These are phyloP conservation scores for Fusarium camptoceras DNA, from an alignment of 2,329 filamentous ascomycete species.

Conservation along the genomic window DNA sequence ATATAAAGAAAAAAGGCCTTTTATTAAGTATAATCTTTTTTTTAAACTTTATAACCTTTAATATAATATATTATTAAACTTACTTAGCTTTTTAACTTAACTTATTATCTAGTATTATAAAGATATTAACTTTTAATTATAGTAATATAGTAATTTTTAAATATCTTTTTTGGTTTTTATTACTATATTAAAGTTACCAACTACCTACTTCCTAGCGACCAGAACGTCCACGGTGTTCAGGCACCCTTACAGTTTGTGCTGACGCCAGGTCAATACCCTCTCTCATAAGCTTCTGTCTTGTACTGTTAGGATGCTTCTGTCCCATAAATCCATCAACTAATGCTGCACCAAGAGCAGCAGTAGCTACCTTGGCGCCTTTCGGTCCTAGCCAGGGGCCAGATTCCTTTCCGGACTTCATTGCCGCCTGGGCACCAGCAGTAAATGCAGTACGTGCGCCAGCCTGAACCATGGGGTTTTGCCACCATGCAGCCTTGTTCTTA, in stretches of 20 bases:
- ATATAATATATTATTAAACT: too few species aligned
- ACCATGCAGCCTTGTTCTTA: slow-evolving; percentile 48
- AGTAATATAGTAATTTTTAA: neutral
- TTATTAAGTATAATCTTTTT: too few species aligned
- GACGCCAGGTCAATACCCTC: slow-evolving; percentile 44
- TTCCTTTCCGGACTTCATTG: slow-evolving; percentile 59
- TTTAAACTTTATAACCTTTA: too few species aligned
- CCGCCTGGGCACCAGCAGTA: slow-evolving; percentile 61
- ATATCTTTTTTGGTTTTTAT: neutral
- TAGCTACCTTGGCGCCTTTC: slow-evolving; percentile 62
- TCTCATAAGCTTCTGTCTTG: slow-evolving; percentile 44
- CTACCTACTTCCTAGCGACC: neutral
- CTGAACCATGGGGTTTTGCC: slow-evolving; percentile 54
- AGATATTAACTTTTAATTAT: too few species aligned
- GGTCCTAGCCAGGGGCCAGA: slow-evolving; percentile 60
- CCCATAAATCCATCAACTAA: slow-evolving; percentile 60
- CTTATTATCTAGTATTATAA: too few species aligned
- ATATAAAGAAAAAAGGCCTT: too few species aligned
- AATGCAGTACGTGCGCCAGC: slow-evolving; percentile 61
- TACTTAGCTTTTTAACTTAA: too few species aligned
- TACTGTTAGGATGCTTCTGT: slow-evolving; percentile 48
- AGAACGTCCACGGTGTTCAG: neutral
- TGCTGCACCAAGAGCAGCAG: slow-evolving; percentile 62
- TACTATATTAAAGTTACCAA: neutral
- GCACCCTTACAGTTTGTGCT: slow-evolving; percentile 20